phyloP scores from a whole-genome alignment of 495 filamentous ascomycete genomes.

The Staphylotrichum tortipilum region DNA sequence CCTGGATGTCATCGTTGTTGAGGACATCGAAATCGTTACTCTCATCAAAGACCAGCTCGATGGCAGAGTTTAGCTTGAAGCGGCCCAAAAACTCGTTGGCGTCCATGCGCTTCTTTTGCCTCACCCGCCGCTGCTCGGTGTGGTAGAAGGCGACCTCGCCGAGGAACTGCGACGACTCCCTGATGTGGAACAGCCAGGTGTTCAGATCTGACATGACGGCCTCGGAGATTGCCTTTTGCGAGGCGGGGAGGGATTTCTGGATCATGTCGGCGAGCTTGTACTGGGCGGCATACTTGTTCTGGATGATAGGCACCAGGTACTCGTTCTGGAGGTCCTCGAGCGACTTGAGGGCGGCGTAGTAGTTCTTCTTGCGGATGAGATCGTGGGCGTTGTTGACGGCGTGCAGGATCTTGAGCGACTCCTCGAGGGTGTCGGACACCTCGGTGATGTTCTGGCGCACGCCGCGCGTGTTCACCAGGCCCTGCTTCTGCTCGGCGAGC shows the following conservation, averaged over 20 bases:
- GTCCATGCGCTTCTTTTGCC: conserved; percentile 74
- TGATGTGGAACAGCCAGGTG: conserved; percentile 93
- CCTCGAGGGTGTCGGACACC: conserved; percentile 76
- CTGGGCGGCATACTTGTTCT: conserved; percentile 74
- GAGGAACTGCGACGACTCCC: conserved; percentile 89
- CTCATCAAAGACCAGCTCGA: conserved; percentile 92
- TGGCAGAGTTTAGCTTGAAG: conserved; percentile 91
- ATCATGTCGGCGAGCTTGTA: conserved; percentile 96
- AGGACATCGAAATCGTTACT: conserved; percentile 89
- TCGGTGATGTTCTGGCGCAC: conserved; percentile 97
- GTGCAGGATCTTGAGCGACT: conserved; percentile 84
- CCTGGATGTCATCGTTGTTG: conserved; percentile 85
- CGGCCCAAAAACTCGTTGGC: conserved; percentile 59
- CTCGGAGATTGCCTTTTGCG: conserved; percentile 86
- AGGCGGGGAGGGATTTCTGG: conserved; percentile 85
- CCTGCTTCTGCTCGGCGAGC: conserved; percentile 88
- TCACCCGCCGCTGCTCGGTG: conserved; percentile 74
- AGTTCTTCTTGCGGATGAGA: conserved; percentile 78
- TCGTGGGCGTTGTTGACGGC: conserved; percentile 94
- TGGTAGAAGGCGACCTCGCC: conserved; percentile 97
- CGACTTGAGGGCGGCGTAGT: conserved; percentile 88
- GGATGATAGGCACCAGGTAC: conserved; percentile 56
- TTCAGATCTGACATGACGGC: conserved; percentile 96
- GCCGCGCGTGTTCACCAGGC: conserved; percentile 77
- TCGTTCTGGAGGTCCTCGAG: conserved; percentile 95